Evolutionary conservation across 768 basidiomycete genomes (phyloP), one percentile per base, ranked within the genome.

Genomic region (Suillus clintonianus): DNA sequence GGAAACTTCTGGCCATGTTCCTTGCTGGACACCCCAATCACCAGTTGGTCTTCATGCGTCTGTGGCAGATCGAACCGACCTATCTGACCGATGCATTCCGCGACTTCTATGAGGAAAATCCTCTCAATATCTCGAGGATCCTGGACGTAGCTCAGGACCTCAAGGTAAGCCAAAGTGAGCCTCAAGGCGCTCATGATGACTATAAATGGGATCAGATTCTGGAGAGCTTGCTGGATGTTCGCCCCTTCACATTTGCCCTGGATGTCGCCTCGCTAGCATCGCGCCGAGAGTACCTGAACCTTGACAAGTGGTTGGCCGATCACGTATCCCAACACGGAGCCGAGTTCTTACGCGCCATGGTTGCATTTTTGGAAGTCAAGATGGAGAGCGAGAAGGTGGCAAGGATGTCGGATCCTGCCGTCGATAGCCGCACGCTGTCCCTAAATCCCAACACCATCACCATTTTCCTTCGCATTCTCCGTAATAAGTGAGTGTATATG

Each of bases 251-350:
- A 9, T 94, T 99, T 70, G 90, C 95, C 1, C 85, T 99, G 50
- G 97, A 99, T 74, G 90, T 98, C 58, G 97, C 97, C 27, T 91
- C 95, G 5, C 80, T 97, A 48, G 97, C 97, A 14, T 95, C 94
- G 41, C 89, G 95, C 47, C 82, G 95, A 68, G 97, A 98, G 76
- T 94, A 95, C 72, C 82, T 99, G 70, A 95, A 99, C 70, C 82
- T 99, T 51, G 96, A 97, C 78, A 96, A 97, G 77, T 99, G 97
- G 96, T 82, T 99, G 17, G 88, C 91, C 15, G 92, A 94, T 74
- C 91, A 95, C 70, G 91, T 96, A 22, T 81, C 87, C 24, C 80
- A 83, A 55, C 92, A 96, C 65, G 94, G 94, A 9, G 84, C 84
- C 34, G 92, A 94, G 66, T 97, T 99, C 72, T 83, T 97, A 39